A percentile compares a stretch with the other conserved stretches of the same genome.
phyloP scores from a whole-genome alignment of 208 protist species.

The Angomonas deanei region DNA sequence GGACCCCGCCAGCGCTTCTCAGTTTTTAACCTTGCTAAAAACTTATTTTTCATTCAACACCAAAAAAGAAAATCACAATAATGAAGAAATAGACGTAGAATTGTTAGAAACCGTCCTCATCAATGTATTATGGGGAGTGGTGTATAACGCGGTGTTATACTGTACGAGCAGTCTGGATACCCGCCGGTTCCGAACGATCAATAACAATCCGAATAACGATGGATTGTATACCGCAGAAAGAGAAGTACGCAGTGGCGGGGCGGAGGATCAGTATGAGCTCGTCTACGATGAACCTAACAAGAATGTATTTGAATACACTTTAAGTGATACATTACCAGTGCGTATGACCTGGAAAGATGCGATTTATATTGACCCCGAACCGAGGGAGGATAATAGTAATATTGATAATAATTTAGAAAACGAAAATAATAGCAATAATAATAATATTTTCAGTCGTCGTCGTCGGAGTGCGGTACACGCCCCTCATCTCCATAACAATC shows the following conservation, averaged over 20 bases:
- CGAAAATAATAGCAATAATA: neutral
- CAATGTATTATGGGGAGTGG: conserved; percentile 38
- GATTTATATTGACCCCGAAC: neutral
- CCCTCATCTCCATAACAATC: too few species aligned
- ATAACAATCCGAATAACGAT: too few species aligned
- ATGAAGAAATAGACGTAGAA: neutral
- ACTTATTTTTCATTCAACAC: neutral
- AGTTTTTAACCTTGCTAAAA: neutral
- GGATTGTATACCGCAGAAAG: too few species aligned
- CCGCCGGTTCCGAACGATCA: conserved; percentile 7
- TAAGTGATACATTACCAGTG: neutral
- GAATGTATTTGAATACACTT: too few species aligned
- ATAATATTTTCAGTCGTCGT: neutral
- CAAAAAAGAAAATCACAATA: neutral
- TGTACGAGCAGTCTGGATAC: conserved; percentile 31
- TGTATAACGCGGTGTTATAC: conserved; percentile 70
- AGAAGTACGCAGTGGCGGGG: conserved; percentile 21
- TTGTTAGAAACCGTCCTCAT: conserved; percentile 8
- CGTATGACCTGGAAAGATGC: neutral
- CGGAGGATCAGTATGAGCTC: conserved; percentile 25
- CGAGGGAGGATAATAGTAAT: neutral
- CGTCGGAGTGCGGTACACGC: neutral
- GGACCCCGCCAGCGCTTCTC: neutral
- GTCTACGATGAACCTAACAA: too few species aligned
- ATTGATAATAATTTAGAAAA: neutral